Evolutionary conservation across 1,139 yeast species (phyloP).

Genomic region (Lodderomyces metapsilosis): DNA sequence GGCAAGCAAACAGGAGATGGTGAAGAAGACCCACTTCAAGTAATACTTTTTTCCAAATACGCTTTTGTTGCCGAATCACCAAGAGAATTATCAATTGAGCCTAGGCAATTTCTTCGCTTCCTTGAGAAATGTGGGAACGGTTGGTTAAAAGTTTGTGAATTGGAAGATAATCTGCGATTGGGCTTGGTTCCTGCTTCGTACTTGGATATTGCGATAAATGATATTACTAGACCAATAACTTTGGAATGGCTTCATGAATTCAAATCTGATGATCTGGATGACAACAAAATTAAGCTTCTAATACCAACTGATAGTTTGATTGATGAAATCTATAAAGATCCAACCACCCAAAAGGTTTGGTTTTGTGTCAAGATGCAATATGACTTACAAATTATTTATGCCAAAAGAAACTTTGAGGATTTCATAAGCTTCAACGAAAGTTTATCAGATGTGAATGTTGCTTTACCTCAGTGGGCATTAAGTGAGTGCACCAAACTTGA

Average conservation of each 20-base stretch:
- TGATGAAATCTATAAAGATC: slow-evolving; percentile 11
- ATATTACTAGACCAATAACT: slow-evolving; percentile 29
- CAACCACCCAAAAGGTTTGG: slow-evolving; percentile 24
- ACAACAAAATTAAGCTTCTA: not conserved
- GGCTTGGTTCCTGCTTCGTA: slow-evolving; percentile 39
- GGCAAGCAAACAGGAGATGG: not conserved
- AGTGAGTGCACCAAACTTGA: not conserved
- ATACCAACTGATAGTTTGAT: slow-evolving; percentile 7
- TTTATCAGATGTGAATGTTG: not conserved
- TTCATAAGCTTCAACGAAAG: not conserved
- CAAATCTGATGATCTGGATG: not conserved
- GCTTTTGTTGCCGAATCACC: slow-evolving; percentile 27
- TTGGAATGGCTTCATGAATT: slow-evolving; percentile 27
- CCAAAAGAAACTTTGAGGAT: not conserved
- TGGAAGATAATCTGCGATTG: slow-evolving; percentile 25
- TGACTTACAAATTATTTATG: slow-evolving; percentile 2
- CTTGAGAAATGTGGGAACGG: slow-evolving; percentile 36
- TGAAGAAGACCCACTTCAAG: slow-evolving; percentile 2
- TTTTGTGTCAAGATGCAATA: slow-evolving; percentile 28
- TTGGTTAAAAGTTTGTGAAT: slow-evolving; percentile 34
- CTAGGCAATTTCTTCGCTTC: slow-evolving; percentile 32
- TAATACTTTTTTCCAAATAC: slow-evolving; percentile 33
- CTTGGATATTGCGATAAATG: slow-evolving; percentile 39
- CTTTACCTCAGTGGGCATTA: not conserved
- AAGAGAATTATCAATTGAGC: slow-evolving; percentile 26